Evolutionary conservation across 2,329 filamentous ascomycete species (phyloP).

Genomic region (Cladosporium oxysporum): DNA sequence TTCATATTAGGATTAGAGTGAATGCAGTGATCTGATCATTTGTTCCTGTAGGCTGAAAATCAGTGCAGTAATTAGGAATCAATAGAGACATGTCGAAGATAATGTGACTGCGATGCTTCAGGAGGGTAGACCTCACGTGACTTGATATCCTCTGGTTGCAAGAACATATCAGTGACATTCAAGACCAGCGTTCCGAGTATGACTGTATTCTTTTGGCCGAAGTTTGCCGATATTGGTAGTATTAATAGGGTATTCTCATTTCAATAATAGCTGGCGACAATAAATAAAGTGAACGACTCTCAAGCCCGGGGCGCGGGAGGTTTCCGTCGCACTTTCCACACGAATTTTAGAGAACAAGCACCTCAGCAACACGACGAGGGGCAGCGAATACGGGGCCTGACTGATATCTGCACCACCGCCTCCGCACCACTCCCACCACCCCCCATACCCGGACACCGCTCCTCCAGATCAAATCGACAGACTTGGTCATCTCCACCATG

Average conservation of each 20-base stretch:
- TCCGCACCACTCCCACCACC: not conserved
- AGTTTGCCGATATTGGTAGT: not conserved
- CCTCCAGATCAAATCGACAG: constrained; percentile 3
- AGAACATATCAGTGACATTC: not conserved
- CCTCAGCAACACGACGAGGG: constrained; percentile 2
- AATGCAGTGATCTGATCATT: not conserved
- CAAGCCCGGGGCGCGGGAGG: constrained; percentile 1
- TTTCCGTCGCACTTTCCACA: constrained; percentile 7
- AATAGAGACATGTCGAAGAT: not conserved
- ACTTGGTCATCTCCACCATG: constrained; percentile 26
- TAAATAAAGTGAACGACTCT: not conserved
- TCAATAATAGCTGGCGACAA: not conserved
- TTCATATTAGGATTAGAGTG: not conserved
- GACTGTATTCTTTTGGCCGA: too few relatives aligned
- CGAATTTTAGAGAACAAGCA: constrained; percentile 12
- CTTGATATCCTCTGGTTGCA: not conserved
- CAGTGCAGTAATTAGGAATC: not conserved
- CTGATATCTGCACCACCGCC: constrained; percentile 10
- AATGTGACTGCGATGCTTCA: not conserved
- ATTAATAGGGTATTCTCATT: not conserved
- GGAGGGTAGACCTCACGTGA: not conserved
- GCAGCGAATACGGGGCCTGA: constrained; percentile 9
- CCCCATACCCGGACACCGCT: constrained; percentile 4
- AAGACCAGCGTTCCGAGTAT: not conserved
- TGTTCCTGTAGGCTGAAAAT: not conserved